A percentile compares a stretch with the other conserved stretches of the same genome.
These are phyloP conservation scores for Achaetomiella virescens DNA, from an alignment of 495 filamentous ascomycete genomes.

Conservation along the genomic window DNA sequence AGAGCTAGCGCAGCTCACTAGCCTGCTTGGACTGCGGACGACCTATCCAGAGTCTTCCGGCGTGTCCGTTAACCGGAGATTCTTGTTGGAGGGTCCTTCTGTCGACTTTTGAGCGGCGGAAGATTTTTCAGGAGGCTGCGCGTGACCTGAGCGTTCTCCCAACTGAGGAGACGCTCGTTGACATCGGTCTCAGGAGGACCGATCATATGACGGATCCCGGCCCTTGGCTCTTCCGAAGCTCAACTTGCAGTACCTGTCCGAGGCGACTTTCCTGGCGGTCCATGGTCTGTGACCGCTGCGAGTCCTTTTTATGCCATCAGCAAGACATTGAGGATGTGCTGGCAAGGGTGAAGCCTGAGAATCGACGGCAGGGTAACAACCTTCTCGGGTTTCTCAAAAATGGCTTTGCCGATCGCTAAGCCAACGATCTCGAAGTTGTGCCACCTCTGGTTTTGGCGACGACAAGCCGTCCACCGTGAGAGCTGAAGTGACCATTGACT, in stretches of 20 bases:
- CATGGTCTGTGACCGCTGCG: slow-evolving; percentile 79
- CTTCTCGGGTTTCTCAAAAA: slow-evolving; percentile 83
- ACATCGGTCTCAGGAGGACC: slow-evolving; percentile 72
- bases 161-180: slow-evolving; percentile 81
- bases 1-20: slow-evolving; percentile 65
- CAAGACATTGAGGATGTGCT: slow-evolving; percentile 76
- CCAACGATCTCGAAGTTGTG: slow-evolving; percentile 84
- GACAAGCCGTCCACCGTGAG: slow-evolving; percentile 77
- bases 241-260: slow-evolving; percentile 90
- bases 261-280: slow-evolving; percentile 91
- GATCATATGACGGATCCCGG: slow-evolving; percentile 83
- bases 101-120: slow-evolving; percentile 68
- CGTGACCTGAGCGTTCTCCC: slow-evolving; percentile 68
- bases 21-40: slow-evolving; percentile 68
- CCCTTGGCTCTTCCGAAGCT: slow-evolving; percentile 91
- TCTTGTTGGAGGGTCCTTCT: slow-evolving; percentile 73
- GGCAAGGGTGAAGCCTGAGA: slow-evolving; percentile 69
- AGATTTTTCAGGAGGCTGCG: slow-evolving; percentile 76
- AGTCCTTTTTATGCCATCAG: slow-evolving; percentile 93
- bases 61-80: slow-evolving; percentile 55
- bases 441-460: slow-evolving; percentile 80
- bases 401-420: slow-evolving; percentile 82
- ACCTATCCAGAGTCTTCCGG: slow-evolving; percentile 66
- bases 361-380: slow-evolving; percentile 54
- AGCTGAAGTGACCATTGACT: slow-evolving; percentile 84